Base-by-base conservation (phyloP, 1,284 basidiomycete species). In the Heterobasidion parviporum region DNA sequence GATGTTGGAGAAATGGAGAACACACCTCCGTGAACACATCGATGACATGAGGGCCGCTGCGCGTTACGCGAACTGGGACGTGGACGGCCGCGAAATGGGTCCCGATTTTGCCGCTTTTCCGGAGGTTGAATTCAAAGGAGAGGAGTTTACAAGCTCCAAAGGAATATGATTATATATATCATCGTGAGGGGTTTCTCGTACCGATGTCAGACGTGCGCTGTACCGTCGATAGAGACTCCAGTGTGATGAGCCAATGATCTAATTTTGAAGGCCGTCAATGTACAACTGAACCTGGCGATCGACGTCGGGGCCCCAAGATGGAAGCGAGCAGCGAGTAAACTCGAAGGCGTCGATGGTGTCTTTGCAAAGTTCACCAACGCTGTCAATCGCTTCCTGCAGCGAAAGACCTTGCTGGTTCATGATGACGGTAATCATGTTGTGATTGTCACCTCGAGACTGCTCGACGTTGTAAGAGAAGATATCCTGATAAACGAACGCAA, bases 381-480 rank as follows among this genome's bases (percentile, higher is more conserved):
- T 71, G 61, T 76, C 70, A 44, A 75, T 65, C 38, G 74, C 72
- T 50, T 64, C 64, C 60, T 76, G 74, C 6, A 74, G 64, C 54
- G 63, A 65, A 34, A 74, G 64, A 36, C 67, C 66, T 36, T 73
- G 63, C 34, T 69, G 64, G 36, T 59, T 50, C 64, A 72, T 72
- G 34, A 72, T 64, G 56, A 74, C 68, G n/a, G 67, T 65, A 56
- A 76, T 66, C 68, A 74, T 70, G 65, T 75, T 76, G 63, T 76
- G 73, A 20, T 18, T 68, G 57, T 75, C 73, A 41, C 73, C 73
- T 63, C 63, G 66, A 2, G 72, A 65, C 60, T 75, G 74, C 58
- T 76, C 74, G 52, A 72, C 70, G 55, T 75, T 75, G 65, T 68
- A 76, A 1, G 74, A 76, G 62, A 73, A 75, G 48, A 75, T 69